Conservation (phyloP, 371 early-diverging fungal genomes). For the Lichtheimia ornata region DNA sequence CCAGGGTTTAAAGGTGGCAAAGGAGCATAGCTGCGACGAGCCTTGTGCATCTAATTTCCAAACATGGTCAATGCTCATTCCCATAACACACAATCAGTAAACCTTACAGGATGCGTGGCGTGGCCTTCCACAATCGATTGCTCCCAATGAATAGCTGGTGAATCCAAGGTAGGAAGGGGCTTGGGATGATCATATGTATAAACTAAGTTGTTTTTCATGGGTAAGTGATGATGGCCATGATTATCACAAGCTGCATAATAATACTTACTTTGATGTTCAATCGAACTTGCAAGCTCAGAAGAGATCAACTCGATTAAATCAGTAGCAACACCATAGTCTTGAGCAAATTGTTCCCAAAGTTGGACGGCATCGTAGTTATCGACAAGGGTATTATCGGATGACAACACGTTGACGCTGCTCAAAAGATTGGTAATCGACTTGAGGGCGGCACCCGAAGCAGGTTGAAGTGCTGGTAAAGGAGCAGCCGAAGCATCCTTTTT, state of each 20-base stretch:
- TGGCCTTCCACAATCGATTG: slow-evolving; percentile 76
- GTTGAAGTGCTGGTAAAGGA: not conserved
- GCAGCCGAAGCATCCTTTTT: not conserved
- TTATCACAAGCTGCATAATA: not conserved
- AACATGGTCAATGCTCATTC: not conserved
- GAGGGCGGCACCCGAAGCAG: slow-evolving; percentile 10
- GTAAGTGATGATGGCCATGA: not conserved
- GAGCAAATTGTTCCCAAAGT: slow-evolving; percentile 41
- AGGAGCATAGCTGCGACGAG: slow-evolving; percentile 63
- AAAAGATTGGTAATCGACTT: not conserved
- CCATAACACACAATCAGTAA: not conserved
- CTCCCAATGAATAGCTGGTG: slow-evolving; percentile 70
- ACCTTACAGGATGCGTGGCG: slow-evolving; percentile 76
- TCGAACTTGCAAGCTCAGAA: slow-evolving; percentile 43
- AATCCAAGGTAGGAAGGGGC: slow-evolving; percentile 44
- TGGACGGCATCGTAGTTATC: slow-evolving; percentile 40
- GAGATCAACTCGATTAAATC: slow-evolving; percentile 37
- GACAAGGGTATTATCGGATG: slow-evolving; percentile 11
- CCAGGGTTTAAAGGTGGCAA: slow-evolving; percentile 49
- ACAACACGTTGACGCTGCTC: not conserved
- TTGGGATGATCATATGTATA: slow-evolving; percentile 58
- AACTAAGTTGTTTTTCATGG: slow-evolving; percentile 16
- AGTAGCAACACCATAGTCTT: slow-evolving; percentile 28
- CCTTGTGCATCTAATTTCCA: slow-evolving; percentile 61
- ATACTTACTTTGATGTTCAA: slow-evolving; percentile 46